phyloP scores from a whole-genome alignment of 2,329 filamentous ascomycete genomes.

The Scleromitrula shiraiana region DNA sequence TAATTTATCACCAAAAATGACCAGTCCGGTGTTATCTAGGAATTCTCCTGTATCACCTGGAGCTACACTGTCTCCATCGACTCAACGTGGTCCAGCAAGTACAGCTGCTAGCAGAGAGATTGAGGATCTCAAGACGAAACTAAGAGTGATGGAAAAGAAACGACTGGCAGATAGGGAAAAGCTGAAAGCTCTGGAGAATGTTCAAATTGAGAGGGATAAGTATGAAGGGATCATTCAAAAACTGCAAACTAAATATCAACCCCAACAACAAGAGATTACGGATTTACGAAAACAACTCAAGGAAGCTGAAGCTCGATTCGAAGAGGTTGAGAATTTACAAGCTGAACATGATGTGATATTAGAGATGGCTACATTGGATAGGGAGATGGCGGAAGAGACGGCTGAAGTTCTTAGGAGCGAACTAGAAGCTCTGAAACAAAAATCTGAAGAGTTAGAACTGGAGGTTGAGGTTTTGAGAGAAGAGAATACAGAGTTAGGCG shows the following conservation, averaged over 20 bases:
- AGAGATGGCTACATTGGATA: constrained; percentile 81
- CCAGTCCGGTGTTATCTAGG: constrained; percentile 24
- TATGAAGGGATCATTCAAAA: constrained; percentile 85
- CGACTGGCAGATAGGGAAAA: constrained; percentile 78
- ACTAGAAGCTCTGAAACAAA: constrained; percentile 66
- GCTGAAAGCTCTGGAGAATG: constrained; percentile 66
- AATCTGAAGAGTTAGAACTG: constrained; percentile 74
- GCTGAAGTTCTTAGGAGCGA: constrained; percentile 77
- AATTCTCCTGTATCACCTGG: constrained; percentile 21
- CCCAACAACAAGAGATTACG: constrained; percentile 70
- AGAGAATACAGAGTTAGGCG: constrained; percentile 76
- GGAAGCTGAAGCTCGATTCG: constrained; percentile 62
- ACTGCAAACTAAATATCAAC: constrained; percentile 79
- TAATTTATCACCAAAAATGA: constrained; percentile 25
- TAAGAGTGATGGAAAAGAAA: constrained; percentile 83
- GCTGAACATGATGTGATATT: constrained; percentile 78
- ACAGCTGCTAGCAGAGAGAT: constrained; percentile 48
- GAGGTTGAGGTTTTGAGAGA: constrained; percentile 82
- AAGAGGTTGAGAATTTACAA: constrained; percentile 63
- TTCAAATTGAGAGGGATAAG: constrained; percentile 68
- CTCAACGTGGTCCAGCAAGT: constrained; percentile 19
- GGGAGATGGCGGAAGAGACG: constrained; percentile 93
- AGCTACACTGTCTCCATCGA: constrained; percentile 20
- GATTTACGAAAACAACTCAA: constrained; percentile 72
- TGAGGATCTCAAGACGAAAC: constrained; percentile 81